Base-by-base conservation (phyloP, 768 basidiomycete species). In the Thelephora ganbajun region DNA sequence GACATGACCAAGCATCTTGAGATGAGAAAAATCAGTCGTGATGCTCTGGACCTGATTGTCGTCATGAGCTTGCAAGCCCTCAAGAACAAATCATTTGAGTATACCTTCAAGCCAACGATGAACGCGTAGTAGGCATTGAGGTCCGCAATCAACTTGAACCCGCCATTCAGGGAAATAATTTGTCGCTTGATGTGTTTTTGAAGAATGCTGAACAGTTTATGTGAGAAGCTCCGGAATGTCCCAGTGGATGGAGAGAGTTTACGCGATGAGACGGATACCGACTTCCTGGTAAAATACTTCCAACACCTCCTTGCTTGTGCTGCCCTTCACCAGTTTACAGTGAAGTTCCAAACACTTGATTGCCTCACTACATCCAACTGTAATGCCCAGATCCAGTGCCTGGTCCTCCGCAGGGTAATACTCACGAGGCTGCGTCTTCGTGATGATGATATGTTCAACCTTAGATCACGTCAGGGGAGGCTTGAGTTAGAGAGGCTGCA, bases 231-330 rank as follows among this genome's bases (percentile, higher is more conserved):
- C 46, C 39, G n/a, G 13, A 42, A 33, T 45, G 37, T 42, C 47
- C 44, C 49, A 35, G 43, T 30, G 11, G 6, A 33, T 11, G 13
- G 30, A 34, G 14, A 30, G 18, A 6, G 52, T 54, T 33, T 44
- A 64, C 64, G 52, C 55, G 22, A 62, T 62, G 33, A 66, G 52
- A 34, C 96, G 79, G 49, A 96, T 81, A 5, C 94, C 94, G 42
- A 99, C 86, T 63, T 99, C 96, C 63, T 93, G 88, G 61, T 97
- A 90, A 63, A 99, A 98, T 3, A 99, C 94, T 59, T 98, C 96
- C 33, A 99, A 66, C 2, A 98, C 92, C 55, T 98, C 94, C 61
- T 89, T 86, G 59, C 84, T 93, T 43, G 94, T 94, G 53, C 87
- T 96, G 0, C 93, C 94, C 53, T 83, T 85, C 44, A 99, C 66